Evolutionary conservation across 2,329 filamentous ascomycete species (phyloP), one percentile per base, ranked within the genome.

Genomic region (Diaporthe longicolla): DNA sequence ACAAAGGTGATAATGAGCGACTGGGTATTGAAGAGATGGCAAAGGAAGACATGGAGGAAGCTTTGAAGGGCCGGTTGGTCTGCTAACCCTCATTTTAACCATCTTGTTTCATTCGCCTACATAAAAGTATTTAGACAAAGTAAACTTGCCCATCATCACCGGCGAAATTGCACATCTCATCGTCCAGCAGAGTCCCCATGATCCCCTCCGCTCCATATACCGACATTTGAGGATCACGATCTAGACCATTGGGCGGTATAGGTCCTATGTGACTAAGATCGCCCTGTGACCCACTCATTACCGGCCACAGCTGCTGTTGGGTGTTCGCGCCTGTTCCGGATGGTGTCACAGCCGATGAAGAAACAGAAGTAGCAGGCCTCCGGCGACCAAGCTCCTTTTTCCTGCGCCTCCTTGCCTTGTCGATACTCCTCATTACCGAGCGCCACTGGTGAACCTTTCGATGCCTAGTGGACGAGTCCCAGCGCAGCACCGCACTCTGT

Each of bases 1-100:
- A 59, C 11, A n/a, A 59, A 1, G 57, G 57, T 5, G 82, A 83
- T 58, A 85, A 85, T 75, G 81, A 84, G 50, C 71, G 84, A 57
- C 75, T 86, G 29, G 84, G 83, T 1, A 72, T 85, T 10, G 78
- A 79, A 69, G 76, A 77, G 69, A 55, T 82, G 52, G 81, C 75
- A 3, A 81, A 83, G 15, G 80, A 77, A 11, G 82, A 84, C 63
- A 63, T 85, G 29, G 77, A 80, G 75, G 76, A 59, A 17, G 57
- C 57, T 8, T 17, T 59, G 57, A 37, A 59, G 13, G 57, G 57
- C n/a, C 40, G 35, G 17, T 40, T 59, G 35, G 1, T 59, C 11
- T 59, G n/a, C 5, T 40, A 24, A n/a, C 6, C 5, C 7, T 24
- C 24, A 6, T 9, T 50, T n/a, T 50, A n/a, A 24, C 6, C 29